Conservation (phyloP, 129 eudicot genomes). For the Pulicaria dysenterica region DNA sequence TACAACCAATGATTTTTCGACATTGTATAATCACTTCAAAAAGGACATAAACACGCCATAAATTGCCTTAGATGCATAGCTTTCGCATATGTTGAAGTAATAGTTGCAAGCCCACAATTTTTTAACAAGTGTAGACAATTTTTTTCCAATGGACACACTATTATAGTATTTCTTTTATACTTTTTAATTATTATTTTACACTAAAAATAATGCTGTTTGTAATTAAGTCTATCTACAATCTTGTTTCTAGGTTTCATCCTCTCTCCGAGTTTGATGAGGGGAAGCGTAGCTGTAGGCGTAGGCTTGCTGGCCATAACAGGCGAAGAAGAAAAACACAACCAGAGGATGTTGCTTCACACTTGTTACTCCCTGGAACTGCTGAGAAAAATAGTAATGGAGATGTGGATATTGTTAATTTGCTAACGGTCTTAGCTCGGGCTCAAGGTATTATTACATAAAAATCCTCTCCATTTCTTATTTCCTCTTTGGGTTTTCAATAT, state of each 20-base stretch:
- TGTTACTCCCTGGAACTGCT: slow-evolving; percentile 44
- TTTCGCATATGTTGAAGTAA: background rate
- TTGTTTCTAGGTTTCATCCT: slow-evolving; percentile 77
- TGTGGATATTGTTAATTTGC: slow-evolving; percentile 69
- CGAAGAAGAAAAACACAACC: slow-evolving; percentile 89
- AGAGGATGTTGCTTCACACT: slow-evolving; percentile 67
- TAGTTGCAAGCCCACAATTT: too few species aligned
- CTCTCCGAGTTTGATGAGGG: slow-evolving; percentile 97
- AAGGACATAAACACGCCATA: background rate
- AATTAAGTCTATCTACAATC: background rate
- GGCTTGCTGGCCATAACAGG: slow-evolving; percentile 96
- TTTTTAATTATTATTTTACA: too few species aligned
- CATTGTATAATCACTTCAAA: background rate
- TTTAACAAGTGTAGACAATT: too few species aligned
- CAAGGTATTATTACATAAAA: slow-evolving; percentile 50
- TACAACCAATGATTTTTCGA: background rate
- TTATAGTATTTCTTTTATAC: too few species aligned
- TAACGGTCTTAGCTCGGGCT: slow-evolving; percentile 68
- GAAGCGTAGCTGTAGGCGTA: slow-evolving; percentile 91
- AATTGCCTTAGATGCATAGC: background rate
- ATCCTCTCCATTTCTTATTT: background rate
- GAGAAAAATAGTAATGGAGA: slow-evolving; percentile 57
- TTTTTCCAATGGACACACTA: too few species aligned
- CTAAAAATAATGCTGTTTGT: background rate
- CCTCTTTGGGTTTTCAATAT: background rate